phyloP scores from a whole-genome alignment of 768 basidiomycete genomes.

The Leucocoprinus sp. region DNA sequence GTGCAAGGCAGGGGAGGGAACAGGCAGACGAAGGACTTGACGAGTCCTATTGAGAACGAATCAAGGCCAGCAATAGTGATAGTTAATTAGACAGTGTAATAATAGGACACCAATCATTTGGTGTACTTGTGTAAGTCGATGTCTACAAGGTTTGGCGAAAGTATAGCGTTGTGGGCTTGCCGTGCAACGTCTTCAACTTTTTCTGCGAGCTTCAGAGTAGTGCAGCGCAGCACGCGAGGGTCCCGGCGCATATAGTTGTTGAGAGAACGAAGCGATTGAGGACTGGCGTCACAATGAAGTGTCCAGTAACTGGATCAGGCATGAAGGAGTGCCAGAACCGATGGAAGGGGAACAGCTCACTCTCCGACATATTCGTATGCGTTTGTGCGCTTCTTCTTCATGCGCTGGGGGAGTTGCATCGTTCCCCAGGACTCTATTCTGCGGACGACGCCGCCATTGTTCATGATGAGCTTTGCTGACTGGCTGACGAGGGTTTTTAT shows the following conservation, averaged over 20 bases:
- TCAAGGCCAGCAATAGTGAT: too few species aligned
- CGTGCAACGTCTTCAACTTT: slow-evolving; percentile 60
- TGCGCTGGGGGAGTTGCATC: slow-evolving; percentile 61
- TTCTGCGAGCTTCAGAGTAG: slow-evolving; percentile 69
- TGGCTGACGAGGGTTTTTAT: slow-evolving; percentile 69
- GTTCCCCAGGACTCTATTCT: slow-evolving; percentile 71
- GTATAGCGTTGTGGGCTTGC: slow-evolving; percentile 32
- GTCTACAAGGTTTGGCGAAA: too few species aligned
- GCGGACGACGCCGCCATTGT: slow-evolving; percentile 77
- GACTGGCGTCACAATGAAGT: slow-evolving; percentile 84
- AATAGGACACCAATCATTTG: background rate
- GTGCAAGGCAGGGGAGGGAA: slow-evolving; percentile 39
- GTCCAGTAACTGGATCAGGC: slow-evolving; percentile 67
- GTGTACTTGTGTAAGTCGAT: too few species aligned
- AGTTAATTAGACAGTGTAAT: too few species aligned
- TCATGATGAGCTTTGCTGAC: slow-evolving; percentile 63
- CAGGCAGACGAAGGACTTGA: slow-evolving; percentile 34
- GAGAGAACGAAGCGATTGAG: slow-evolving; percentile 56
- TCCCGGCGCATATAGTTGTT: slow-evolving; percentile 65
- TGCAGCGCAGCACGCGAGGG: slow-evolving; percentile 79
- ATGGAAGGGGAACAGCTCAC: slow-evolving; percentile 34
- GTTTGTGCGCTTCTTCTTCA: slow-evolving; percentile 49
- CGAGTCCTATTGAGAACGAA: too few species aligned
- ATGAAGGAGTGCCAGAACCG: slow-evolving; percentile 1
- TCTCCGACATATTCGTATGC: slow-evolving; percentile 54